Evolutionary conservation across 495 filamentous ascomycete genomes (phyloP).

Genomic region (Penicillium lagena): DNA sequence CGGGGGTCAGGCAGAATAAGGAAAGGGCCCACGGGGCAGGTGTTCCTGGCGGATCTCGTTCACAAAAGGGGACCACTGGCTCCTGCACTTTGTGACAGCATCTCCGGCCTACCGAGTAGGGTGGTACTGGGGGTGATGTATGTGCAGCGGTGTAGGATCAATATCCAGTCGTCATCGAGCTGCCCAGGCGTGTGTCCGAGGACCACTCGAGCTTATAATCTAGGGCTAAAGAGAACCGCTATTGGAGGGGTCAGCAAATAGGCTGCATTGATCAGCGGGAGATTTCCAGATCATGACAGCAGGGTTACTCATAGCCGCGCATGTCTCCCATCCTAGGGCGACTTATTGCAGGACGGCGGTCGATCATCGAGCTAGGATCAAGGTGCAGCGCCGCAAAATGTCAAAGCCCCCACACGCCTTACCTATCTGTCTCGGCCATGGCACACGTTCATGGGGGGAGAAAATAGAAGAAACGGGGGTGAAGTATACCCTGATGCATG

Average conservation of each 20-base stretch:
- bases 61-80: slow-evolving; percentile 21
- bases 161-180: slow-evolving; percentile 24
- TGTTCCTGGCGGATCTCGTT: slow-evolving; percentile 11
- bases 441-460: slow-evolving; percentile 25
- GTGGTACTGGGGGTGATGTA: not conserved
- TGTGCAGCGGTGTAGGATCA: slow-evolving; percentile 10
- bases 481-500: slow-evolving; percentile 19
- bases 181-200: slow-evolving; percentile 15
- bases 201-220: slow-evolving; percentile 36
- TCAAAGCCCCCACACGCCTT: slow-evolving; percentile 18
- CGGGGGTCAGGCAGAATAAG: slow-evolving; percentile 17
- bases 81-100: slow-evolving; percentile 24
- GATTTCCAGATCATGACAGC: slow-evolving; percentile 39
- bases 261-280: slow-evolving; percentile 36
- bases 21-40: slow-evolving; percentile 8
- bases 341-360: slow-evolving; percentile 42
- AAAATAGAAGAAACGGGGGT: slow-evolving; percentile 27
- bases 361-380: slow-evolving; percentile 37
- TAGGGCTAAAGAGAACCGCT: slow-evolving; percentile 21
- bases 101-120: slow-evolving; percentile 22
- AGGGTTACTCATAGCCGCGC: slow-evolving; percentile 39
- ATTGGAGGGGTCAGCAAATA: slow-evolving; percentile 44
- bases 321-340: slow-evolving; percentile 29
- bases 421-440: slow-evolving; percentile 12
- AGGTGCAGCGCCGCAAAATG: slow-evolving; percentile 24